A percentile compares a stretch with the other conserved stretches of the same genome.
These are phyloP conservation scores for Populus hybrid DNA, from an alignment of 441 rosid species.

Conservation along the genomic window DNA sequence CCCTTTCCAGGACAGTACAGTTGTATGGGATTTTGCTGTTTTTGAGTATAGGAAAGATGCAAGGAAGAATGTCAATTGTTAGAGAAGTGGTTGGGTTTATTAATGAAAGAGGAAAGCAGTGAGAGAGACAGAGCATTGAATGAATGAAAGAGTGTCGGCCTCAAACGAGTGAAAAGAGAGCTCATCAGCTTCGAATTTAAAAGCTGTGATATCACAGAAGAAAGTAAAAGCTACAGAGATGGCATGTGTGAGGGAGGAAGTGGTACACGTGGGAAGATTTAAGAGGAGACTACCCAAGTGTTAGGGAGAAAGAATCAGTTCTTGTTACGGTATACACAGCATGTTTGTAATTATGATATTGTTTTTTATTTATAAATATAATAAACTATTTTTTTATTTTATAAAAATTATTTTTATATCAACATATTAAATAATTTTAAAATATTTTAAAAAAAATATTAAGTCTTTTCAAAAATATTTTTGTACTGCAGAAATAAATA, in stretches of 20 bases:
- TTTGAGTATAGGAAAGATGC: neutral
- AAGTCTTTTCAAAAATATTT: too few species aligned
- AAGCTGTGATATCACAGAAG: neutral
- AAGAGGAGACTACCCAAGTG: neutral
- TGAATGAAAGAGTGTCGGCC: neutral
- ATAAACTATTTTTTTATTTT: too few species aligned
- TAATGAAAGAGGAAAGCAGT: neutral
- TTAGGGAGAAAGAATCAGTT: neutral
- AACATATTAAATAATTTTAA: too few species aligned
- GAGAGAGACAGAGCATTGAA: neutral
- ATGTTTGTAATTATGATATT: too few species aligned
- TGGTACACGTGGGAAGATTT: neutral
- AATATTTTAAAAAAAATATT: too few species aligned
- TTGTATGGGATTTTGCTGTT: neutral
- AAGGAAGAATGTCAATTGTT: neutral
- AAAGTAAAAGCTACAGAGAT: neutral
- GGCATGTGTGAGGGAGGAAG: constrained; percentile 7
- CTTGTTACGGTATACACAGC: neutral
- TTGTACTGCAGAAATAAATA: too few species aligned
- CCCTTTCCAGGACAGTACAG: neutral
- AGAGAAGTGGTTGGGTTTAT: neutral
- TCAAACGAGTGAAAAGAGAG: neutral
- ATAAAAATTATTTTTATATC: too few species aligned
- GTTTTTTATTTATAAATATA: neutral
- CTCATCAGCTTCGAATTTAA: neutral